Conservation (phyloP, 805 yeast genomes). For the Saturnispora halmiae region DNA sequence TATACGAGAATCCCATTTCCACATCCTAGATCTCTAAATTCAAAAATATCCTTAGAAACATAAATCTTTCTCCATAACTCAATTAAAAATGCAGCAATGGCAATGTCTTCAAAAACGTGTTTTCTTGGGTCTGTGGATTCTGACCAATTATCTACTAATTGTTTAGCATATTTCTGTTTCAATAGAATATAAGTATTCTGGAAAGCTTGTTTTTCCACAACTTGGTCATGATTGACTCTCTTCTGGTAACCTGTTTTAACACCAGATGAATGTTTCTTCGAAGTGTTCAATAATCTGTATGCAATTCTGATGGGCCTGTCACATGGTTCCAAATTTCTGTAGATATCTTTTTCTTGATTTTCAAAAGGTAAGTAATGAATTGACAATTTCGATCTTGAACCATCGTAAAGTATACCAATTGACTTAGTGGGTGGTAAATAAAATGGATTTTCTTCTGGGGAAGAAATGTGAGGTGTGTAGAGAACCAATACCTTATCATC, state of each 20-base stretch:
- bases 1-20: slow-evolving; percentile 87
- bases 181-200: slow-evolving; percentile 73
- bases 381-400: slow-evolving; percentile 40
- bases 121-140: slow-evolving; percentile 92
- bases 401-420: slow-evolving; percentile 53
- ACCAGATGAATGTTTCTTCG: slow-evolving; percentile 76
- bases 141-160: slow-evolving; percentile 74
- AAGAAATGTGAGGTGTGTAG: slow-evolving; percentile 67
- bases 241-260: slow-evolving; percentile 78
- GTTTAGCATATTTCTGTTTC: slow-evolving; percentile 73
- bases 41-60: slow-evolving; percentile 36
- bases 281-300: slow-evolving; percentile 65
- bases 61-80: slow-evolving; percentile 66
- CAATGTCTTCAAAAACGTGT: slow-evolving; percentile 93
- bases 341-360: slow-evolving; percentile 20
- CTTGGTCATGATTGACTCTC: slow-evolving; percentile 79
- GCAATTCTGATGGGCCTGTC: slow-evolving; percentile 79
- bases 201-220: slow-evolving; percentile 73
- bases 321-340: slow-evolving; percentile 31
- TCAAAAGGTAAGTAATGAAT: slow-evolving; percentile 68
- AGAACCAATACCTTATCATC: slow-evolving; percentile 43
- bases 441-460: slow-evolving; percentile 61
- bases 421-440: slow-evolving; percentile 82
- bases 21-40: slow-evolving; percentile 87
- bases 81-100: slow-evolving; percentile 88